Conservation (phyloP, 768 basidiomycete species). For the Boletus patriciae region DNA sequence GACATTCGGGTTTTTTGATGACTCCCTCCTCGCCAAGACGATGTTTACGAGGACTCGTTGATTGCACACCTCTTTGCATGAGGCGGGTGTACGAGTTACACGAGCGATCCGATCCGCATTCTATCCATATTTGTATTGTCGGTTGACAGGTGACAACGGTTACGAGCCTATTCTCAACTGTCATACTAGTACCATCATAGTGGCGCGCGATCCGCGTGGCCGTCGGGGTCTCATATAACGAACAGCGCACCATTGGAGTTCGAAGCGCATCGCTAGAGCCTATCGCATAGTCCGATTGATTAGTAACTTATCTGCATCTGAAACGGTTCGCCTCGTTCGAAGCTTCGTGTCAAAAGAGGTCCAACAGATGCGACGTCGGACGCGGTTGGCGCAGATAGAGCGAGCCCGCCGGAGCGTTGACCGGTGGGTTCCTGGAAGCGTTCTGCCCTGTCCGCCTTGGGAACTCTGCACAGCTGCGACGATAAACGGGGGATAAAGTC, state of each 20-base stretch:
- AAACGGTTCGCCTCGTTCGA: not conserved
- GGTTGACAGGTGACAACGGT: not conserved
- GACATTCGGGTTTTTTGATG: too few species aligned
- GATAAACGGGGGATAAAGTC: not conserved
- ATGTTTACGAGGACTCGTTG: too few species aligned
- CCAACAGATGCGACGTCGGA: not conserved
- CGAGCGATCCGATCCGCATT: not conserved
- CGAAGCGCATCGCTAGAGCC: too few species aligned
- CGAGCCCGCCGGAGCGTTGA: not conserved
- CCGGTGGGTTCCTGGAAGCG: not conserved
- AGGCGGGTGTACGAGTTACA: not conserved
- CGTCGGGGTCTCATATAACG: not conserved
- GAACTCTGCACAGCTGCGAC: not conserved
- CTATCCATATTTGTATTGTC: not conserved
- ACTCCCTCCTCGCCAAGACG: not conserved
- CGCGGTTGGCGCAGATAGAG: not conserved
- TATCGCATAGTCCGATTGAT: not conserved
- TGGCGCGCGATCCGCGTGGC: not conserved
- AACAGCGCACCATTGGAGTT: not conserved
- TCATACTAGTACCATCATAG: too few species aligned
- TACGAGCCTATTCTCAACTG: not conserved
- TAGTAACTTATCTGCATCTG: not conserved
- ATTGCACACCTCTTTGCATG: too few species aligned
- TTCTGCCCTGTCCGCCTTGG: slow-evolving; percentile 1
- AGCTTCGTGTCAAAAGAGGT: not conserved